phyloP scores from a whole-genome alignment of 306 rosid genomes.

The Quercus alba region DNA sequence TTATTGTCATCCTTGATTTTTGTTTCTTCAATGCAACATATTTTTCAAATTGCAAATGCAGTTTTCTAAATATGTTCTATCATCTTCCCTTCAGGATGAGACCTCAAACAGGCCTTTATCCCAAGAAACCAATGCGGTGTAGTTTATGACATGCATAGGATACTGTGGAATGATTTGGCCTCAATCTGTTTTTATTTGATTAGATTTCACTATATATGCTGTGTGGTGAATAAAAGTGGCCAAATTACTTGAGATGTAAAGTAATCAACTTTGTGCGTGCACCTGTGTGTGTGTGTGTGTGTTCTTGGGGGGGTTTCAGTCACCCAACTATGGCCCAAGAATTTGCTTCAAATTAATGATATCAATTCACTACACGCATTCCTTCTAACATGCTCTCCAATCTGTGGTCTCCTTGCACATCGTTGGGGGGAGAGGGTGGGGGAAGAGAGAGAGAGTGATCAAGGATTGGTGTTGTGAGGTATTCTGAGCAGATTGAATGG shows the following conservation, averaged over 20 bases:
- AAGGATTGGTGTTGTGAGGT: no score
- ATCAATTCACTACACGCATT: neutral
- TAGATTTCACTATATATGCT: neutral
- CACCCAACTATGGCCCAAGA: constrained; percentile 5
- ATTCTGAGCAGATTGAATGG: no score
- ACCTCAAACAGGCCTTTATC: constrained; percentile 17
- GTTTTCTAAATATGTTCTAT: constrained; percentile 13
- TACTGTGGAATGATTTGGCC: constrained; percentile 27
- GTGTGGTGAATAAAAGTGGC: constrained; percentile 2
- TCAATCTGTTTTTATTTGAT: neutral
- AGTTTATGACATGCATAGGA: constrained; percentile 1
- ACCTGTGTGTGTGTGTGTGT: no score
- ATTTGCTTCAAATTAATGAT: neutral
- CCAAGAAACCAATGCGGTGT: constrained; percentile 20
- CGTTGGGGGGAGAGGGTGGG: no score
- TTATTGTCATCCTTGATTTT: constrained; percentile 9
- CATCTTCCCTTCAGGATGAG: constrained; percentile 39
- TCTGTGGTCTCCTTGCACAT: neutral
- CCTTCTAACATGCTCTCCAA: neutral
- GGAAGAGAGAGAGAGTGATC: no score
- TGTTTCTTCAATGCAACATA: neutral
- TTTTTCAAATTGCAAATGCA: neutral
- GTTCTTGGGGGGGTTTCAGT: neutral
- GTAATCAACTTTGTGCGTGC: neutral
- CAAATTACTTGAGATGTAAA: neutral